phyloP scores from a whole-genome alignment of 257 asterid species.

The Solanum rostratum region DNA sequence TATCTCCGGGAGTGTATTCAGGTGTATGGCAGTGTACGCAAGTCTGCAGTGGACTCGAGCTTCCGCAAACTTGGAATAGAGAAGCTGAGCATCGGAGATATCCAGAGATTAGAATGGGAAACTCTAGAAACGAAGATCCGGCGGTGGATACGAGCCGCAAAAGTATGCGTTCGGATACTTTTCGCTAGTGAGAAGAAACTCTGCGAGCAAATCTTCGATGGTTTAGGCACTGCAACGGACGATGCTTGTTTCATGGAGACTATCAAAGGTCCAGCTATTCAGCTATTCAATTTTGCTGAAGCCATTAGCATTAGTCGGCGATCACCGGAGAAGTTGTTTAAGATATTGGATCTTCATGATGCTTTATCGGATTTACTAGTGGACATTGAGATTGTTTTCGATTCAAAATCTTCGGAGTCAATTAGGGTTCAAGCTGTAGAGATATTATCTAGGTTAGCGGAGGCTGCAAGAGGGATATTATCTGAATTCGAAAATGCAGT shows the following conservation, averaged over 20 bases:
- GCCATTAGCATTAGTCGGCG: slow-evolving; percentile 72
- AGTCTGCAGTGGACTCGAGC: slow-evolving; percentile 50
- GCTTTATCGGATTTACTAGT: slow-evolving; percentile 65
- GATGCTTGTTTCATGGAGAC: slow-evolving; percentile 79
- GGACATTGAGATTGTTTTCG: slow-evolving; percentile 63
- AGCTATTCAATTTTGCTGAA: slow-evolving; percentile 76
- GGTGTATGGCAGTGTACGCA: slow-evolving; percentile 78
- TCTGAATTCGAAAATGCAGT: slow-evolving; percentile 80
- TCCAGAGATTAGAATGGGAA: slow-evolving; percentile 85
- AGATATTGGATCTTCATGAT: slow-evolving; percentile 78
- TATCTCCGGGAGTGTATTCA: slow-evolving; percentile 71
- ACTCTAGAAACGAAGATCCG: slow-evolving; percentile 69
- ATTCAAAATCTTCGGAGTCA: slow-evolving; percentile 51
- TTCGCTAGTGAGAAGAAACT: slow-evolving; percentile 70
- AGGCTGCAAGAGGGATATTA: slow-evolving; percentile 72
- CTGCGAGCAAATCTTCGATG: slow-evolving; percentile 67
- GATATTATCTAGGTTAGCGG: slow-evolving; percentile 69
- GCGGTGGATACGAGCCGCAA: slow-evolving; percentile 75
- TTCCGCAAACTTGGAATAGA: slow-evolving; percentile 48
- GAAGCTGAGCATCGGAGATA: slow-evolving; percentile 72
- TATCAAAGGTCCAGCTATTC: slow-evolving; percentile 73
- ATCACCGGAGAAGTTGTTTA: slow-evolving; percentile 86
- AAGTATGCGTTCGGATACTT: slow-evolving; percentile 54
- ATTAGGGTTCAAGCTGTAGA: slow-evolving; percentile 69
- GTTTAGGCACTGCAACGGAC: slow-evolving; percentile 38